Evolutionary conservation across 202 grass and related monocot genomes (phyloP).

Genomic region (Tripidium arundinaceum): DNA sequence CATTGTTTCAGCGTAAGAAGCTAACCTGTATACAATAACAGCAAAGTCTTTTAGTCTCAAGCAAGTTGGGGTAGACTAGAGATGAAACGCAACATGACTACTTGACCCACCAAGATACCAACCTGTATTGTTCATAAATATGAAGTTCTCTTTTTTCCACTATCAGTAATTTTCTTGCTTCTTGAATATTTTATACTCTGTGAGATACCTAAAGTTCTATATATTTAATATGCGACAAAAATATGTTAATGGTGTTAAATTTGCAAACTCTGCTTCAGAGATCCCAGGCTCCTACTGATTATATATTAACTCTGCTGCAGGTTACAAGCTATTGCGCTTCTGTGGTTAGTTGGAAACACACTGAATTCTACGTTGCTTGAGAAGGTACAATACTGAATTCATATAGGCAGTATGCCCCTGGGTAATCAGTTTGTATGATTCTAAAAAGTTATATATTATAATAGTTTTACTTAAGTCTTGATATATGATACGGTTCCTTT

Average conservation of each 20-base stretch:
- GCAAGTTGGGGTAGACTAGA: not conserved
- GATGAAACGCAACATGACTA: not conserved
- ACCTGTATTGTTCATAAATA: not conserved
- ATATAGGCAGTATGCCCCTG: slow-evolving; percentile 3
- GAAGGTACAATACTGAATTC: slow-evolving; percentile 52
- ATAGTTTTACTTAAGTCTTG: not conserved
- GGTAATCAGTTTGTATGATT: not conserved
- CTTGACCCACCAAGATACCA: not conserved
- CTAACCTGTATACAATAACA: not conserved
- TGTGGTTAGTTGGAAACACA: slow-evolving; percentile 87
- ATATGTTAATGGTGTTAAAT: not conserved
- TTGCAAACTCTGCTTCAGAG: slow-evolving; percentile 45
- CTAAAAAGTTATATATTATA: not conserved
- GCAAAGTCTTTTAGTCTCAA: not conserved
- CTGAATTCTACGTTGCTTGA: slow-evolving; percentile 60
- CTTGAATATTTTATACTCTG: slow-evolving; percentile 12
- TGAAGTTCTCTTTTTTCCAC: not conserved
- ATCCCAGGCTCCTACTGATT: not conserved
- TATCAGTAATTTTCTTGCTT: slow-evolving; percentile 5
- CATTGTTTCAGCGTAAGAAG: slow-evolving; percentile 5
- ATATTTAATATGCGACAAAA: not conserved
- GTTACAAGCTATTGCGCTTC: slow-evolving; percentile 50
- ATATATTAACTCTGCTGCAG: slow-evolving; percentile 42
- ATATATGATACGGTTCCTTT: not conserved
- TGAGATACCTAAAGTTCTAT: slow-evolving; percentile 12